Base-by-base conservation (phyloP, 1,284 basidiomycete species). In the Marasmius oreades region DNA sequence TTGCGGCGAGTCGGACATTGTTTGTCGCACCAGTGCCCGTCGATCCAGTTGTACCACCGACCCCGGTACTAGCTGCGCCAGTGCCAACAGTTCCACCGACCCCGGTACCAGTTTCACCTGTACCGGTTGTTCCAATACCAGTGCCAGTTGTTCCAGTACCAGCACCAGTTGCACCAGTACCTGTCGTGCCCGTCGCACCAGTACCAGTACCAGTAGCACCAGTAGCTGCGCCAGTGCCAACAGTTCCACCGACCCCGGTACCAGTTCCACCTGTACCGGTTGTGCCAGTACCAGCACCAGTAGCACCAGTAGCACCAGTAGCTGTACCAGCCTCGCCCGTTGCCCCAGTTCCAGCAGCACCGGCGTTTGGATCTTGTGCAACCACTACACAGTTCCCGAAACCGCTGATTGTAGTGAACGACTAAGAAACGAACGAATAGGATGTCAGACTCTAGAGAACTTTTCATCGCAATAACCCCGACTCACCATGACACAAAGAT, bases 331-430 rank as follows among this genome's bases (percentile, higher is more conserved):
- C 39, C 16, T 43, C 46, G 36, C 31, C 52, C 36, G 52, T 28
- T 33, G 46, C 39, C 12, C 44, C 52, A 37, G 50, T 37, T 20
- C 5, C 31, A 31, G 14, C 48, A 33, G 24, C 20, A 34, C 51
- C 50, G 23, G 51, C 46, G 28, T 24, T 48, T n/a, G n/a, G n/a
- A 31, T 11, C 26, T 50, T 31, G 47, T 20, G 11, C 14, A 18
- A 50, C 47, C 47, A 71, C 70, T 36, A 70, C 70, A 61, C 74
- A 77, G 63, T 75, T 75, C 23, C 73, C 75, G 62, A 75, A 75
- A 2, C 70, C 71, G 16, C 65, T 68, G 7, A 71, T 67, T n/a
- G 74, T 73, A 23, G 55, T 66, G 59, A 74, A 66, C 16, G 68
- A 70, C 48, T 68, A 16, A 18, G 39, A n/a, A n/a, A n/a, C n/a